Percentiles rank a stretch among this genome's conserved stretches.
These are phyloP conservation scores for Podila epicladia DNA, from an alignment of 192 early-diverging fungal species.

Conservation along the genomic window DNA sequence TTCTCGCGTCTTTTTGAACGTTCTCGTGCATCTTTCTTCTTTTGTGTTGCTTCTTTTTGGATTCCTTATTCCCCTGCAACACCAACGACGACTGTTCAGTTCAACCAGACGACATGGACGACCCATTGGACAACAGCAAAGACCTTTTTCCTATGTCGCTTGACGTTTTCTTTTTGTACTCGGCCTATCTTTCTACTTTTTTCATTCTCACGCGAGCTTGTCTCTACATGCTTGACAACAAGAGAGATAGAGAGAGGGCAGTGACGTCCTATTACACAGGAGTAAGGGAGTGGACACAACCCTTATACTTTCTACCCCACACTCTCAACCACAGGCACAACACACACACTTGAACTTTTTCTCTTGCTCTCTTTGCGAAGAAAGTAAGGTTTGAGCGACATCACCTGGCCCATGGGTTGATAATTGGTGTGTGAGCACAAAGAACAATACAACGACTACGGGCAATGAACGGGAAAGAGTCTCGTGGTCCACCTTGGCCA, in stretches of 20 bases:
- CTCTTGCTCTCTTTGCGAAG: neutral
- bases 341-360: neutral
- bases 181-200: too few relatives aligned
- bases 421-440: too few relatives aligned
- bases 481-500: neutral
- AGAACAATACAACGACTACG: too few relatives aligned
- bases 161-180: too few relatives aligned
- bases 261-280: neutral
- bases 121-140: too few relatives aligned
- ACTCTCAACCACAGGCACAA: neutral
- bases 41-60: neutral
- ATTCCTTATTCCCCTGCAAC: neutral
- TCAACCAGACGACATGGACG: too few relatives aligned
- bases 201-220: too few relatives aligned
- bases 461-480: neutral
- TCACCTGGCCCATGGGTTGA: neutral
- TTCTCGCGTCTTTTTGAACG: neutral
- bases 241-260: neutral
- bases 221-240: too few relatives aligned
- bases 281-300: neutral
- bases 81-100: too few relatives aligned
- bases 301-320: conserved; percentile 1
- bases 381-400: neutral
- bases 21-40: neutral
- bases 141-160: too few relatives aligned